Percentiles rank a stretch among this genome's conserved stretches.
These are phyloP conservation scores for Diaporthe ilicicola DNA, from an alignment of 2,329 filamentous ascomycete species.

Conservation along the genomic window DNA sequence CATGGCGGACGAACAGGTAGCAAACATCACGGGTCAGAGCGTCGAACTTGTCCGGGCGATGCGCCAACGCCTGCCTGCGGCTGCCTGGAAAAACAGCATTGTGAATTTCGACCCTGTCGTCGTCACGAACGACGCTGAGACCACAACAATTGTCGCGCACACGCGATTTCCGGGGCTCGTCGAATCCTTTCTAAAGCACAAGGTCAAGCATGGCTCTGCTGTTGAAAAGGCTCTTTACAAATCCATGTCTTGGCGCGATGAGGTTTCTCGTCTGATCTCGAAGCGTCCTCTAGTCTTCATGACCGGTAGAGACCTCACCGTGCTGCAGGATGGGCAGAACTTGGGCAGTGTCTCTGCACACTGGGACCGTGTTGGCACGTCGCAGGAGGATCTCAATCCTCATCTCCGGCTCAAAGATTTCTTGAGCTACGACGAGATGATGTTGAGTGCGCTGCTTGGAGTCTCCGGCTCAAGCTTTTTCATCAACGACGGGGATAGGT, in stretches of 20 bases:
- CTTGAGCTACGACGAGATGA: constrained; percentile 47
- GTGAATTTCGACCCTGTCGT: neutral
- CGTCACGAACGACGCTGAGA: neutral
- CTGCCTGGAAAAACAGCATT: neutral
- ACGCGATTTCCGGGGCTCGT: neutral
- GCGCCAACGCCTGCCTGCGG: neutral
- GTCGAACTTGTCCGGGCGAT: neutral
- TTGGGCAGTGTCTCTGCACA: neutral
- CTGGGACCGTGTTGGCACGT: constrained; percentile 24
- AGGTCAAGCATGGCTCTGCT: neutral
- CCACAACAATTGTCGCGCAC: constrained; percentile 6
- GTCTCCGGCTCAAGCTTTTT: constrained; percentile 43
- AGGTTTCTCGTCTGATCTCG: constrained; percentile 11
- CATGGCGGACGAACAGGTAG: neutral
- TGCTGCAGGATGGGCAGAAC: neutral
- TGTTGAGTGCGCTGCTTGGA: constrained; percentile 43
- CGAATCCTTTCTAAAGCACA: neutral
- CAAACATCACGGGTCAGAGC: neutral
- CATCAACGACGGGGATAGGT: constrained; percentile 41
- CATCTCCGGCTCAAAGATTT: constrained; percentile 38
- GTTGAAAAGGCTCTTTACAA: constrained; percentile 6
- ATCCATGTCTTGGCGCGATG: neutral
- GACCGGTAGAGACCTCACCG: neutral
- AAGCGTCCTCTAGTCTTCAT: constrained; percentile 24
- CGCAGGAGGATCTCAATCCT: constrained; percentile 29